A percentile compares a stretch with the other conserved stretches of the same genome.
Conservation (phyloP, 1,284 basidiomycete species). For the Rhizoctonia solani region DNA sequence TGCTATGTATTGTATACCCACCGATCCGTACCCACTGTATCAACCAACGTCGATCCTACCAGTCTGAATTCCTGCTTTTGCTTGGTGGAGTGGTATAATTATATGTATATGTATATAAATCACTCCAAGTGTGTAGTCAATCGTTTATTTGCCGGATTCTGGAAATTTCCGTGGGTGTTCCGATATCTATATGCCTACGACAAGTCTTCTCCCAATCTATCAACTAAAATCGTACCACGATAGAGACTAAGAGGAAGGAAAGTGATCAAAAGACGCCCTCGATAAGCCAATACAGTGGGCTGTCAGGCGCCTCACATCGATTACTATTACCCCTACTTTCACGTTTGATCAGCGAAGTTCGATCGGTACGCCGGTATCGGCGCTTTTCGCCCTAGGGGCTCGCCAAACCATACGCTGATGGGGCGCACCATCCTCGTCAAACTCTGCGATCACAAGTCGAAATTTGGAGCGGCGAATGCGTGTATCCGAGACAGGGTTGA, state of each 20-base stretch:
- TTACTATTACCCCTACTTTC: neutral
- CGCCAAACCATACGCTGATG: slow-evolving; percentile 39
- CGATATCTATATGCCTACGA: neutral
- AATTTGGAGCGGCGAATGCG: neutral
- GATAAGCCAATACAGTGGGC: neutral
- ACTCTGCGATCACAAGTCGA: slow-evolving; percentile 47
- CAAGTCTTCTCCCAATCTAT: slow-evolving; percentile 7
- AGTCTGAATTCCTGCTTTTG: neutral
- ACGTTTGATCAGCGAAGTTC: slow-evolving; percentile 23
- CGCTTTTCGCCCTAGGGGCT: slow-evolving; percentile 1
- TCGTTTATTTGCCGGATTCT: neutral
- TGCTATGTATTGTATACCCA: neutral
- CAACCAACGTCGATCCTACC: slow-evolving; percentile 14
- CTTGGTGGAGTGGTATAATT: slow-evolving; percentile 25
- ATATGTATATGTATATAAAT: slow-evolving; percentile 35
- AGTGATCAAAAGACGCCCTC: neutral
- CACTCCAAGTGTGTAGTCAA: slow-evolving; percentile 8
- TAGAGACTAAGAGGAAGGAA: neutral
- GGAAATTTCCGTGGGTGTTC: neutral
- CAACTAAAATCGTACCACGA: slow-evolving; percentile 2
- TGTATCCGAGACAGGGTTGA: neutral
- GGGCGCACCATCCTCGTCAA: slow-evolving; percentile 64
- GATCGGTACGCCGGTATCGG: slow-evolving; percentile 18
- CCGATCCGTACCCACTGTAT: slow-evolving; percentile 18
- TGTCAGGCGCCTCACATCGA: neutral